phyloP scores from a whole-genome alignment of 768 basidiomycete species.

The Hericium alpestre region DNA sequence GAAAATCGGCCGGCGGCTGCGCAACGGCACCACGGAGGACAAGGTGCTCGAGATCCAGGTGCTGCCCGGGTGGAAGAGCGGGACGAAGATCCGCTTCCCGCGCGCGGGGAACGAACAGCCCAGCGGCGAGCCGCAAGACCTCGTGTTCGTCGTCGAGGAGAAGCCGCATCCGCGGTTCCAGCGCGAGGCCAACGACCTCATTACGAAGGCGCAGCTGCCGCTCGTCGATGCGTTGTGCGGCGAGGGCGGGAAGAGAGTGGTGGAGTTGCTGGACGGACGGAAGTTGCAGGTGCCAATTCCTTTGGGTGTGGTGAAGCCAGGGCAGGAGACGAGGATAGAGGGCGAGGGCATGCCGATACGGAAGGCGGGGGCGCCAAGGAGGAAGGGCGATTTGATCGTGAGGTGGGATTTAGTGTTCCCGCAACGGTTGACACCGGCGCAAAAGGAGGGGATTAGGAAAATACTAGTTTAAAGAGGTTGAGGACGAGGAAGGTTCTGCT shows the following conservation, averaged over 20 bases:
- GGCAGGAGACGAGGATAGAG: slow-evolving; percentile 53
- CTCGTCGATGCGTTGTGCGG: slow-evolving; percentile 79
- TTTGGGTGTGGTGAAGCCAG: slow-evolving; percentile 61
- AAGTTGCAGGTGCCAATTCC: slow-evolving; percentile 63
- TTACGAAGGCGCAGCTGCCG: slow-evolving; percentile 48
- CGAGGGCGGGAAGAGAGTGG: slow-evolving; percentile 35
- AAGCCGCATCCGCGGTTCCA: slow-evolving; percentile 73
- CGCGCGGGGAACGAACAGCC: slow-evolving; percentile 74
- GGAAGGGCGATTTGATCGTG: slow-evolving; percentile 76
- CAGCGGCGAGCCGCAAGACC: slow-evolving; percentile 64
- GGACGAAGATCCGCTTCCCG: slow-evolving; percentile 88
- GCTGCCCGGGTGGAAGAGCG: slow-evolving; percentile 90
- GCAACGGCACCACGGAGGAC: slow-evolving; percentile 72
- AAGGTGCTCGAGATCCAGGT: slow-evolving; percentile 75
- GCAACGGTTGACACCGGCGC: slow-evolving; percentile 53
- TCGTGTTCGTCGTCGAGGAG: slow-evolving; percentile 97
- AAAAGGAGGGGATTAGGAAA: slow-evolving; percentile 74
- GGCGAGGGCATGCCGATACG: slow-evolving; percentile 91
- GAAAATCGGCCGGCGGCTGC: slow-evolving; percentile 67
- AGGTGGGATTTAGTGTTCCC: slow-evolving; percentile 85
- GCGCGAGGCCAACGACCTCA: slow-evolving; percentile 75
- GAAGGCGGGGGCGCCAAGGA: slow-evolving; percentile 51
- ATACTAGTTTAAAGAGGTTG: slow-evolving; percentile 33
- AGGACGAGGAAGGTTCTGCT: background rate
- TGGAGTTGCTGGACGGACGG: slow-evolving; percentile 74